Percentiles rank a stretch among this genome's conserved stretches.
phyloP scores from a whole-genome alignment of 495 filamentous ascomycete species.

The Talaromyces nanjingensis region DNA sequence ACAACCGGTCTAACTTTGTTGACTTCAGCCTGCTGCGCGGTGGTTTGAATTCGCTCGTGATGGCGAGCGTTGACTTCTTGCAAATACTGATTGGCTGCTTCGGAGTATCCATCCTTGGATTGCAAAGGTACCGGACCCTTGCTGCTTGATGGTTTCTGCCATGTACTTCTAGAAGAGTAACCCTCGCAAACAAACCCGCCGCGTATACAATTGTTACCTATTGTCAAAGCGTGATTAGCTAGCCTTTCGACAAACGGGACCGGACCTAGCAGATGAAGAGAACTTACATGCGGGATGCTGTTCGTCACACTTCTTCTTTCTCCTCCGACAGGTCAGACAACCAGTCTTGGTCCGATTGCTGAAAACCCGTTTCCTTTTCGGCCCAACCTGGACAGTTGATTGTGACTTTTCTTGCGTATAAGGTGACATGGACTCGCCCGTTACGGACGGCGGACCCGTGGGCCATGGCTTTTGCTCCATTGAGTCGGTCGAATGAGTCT shows the following conservation, averaged over 20 bases:
- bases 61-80: constrained; percentile 42
- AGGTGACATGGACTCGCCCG: constrained; percentile 27
- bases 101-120: constrained; percentile 69
- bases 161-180: constrained; percentile 73
- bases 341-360: constrained; percentile 97
- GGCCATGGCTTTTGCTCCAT: constrained; percentile 23
- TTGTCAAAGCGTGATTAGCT: constrained; percentile 4
- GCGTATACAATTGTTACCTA: constrained; percentile 87
- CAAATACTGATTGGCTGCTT: constrained; percentile 37
- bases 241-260: not conserved
- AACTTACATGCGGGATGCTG: constrained; percentile 81
- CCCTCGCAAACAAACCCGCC: constrained; percentile 91
- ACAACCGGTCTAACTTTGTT: constrained; percentile 38
- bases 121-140: constrained; percentile 71
- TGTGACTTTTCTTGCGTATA: constrained; percentile 34
- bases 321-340: constrained; percentile 86
- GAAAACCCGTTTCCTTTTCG: constrained; percentile 81
- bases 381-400: constrained; percentile 54
- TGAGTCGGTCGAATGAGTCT: constrained; percentile 34
- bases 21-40: constrained; percentile 29
- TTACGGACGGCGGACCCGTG: constrained; percentile 17
- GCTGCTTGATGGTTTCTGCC: constrained; percentile 56
- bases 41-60: constrained; percentile 30
- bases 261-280: not conserved
- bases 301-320: constrained; percentile 99